Conservation (phyloP, 2,329 filamentous ascomycete species). For the Paracorniculantispora psalliotae region DNA sequence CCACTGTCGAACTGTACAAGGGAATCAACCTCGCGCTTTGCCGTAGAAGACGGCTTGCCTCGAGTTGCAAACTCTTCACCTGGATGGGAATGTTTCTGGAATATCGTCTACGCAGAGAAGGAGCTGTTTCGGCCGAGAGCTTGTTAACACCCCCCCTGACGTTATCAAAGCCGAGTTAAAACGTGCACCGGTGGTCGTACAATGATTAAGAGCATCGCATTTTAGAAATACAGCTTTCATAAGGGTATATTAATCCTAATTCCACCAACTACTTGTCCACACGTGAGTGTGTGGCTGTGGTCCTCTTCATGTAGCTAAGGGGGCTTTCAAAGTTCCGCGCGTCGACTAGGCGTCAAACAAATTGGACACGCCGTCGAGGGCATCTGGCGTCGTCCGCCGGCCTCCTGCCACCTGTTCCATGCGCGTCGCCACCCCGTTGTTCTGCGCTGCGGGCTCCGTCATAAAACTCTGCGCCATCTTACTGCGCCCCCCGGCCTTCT, state of each 20-base stretch:
- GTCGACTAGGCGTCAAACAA: slow-evolving; percentile 38
- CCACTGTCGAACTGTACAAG: too few relatives aligned
- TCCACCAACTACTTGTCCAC: background rate
- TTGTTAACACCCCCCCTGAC: background rate
- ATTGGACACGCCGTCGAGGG: slow-evolving; percentile 50
- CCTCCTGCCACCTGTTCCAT: slow-evolving; percentile 23
- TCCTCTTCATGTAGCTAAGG: background rate
- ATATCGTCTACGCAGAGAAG: too few relatives aligned
- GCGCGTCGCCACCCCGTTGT: slow-evolving; percentile 24
- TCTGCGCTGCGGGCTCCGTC: slow-evolving; percentile 41
- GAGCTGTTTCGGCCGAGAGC: too few relatives aligned
- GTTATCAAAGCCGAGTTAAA: background rate
- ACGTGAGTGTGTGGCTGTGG: background rate
- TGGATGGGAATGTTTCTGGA: too few relatives aligned
- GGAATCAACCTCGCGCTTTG: too few relatives aligned
- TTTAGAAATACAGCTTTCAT: background rate
- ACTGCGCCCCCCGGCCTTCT: slow-evolving; percentile 41
- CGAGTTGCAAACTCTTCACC: too few relatives aligned
- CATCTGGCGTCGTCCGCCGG: slow-evolving; percentile 42
- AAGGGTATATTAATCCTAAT: background rate
- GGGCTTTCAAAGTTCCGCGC: background rate
- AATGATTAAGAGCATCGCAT: background rate
- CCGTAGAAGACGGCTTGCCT: too few relatives aligned
- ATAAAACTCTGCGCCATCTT: slow-evolving; percentile 65
- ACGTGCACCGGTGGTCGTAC: background rate